phyloP scores from a whole-genome alignment of 306 rosid species.

The Nissolia schottii region DNA sequence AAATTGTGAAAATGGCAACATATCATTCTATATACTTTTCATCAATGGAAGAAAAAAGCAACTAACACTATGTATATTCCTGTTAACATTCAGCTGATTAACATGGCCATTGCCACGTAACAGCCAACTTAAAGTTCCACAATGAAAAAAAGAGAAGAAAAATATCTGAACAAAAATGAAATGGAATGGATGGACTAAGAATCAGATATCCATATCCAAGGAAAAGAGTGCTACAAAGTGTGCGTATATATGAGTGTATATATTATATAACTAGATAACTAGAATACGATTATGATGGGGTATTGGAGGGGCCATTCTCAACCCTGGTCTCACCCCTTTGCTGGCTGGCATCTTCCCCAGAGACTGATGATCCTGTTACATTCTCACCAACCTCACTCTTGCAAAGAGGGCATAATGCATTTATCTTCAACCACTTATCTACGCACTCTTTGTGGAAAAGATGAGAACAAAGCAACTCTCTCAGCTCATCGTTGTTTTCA shows the following conservation, averaged over 20 bases:
- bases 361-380: slow-evolving; percentile 28
- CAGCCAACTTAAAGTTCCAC: neutral
- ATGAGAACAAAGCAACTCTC: slow-evolving; percentile 89
- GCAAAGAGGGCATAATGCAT: slow-evolving; percentile 90
- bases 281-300: too few relatives aligned
- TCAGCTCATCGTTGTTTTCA: slow-evolving; percentile 79
- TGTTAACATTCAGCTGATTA: neutral
- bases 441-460: slow-evolving; percentile 94
- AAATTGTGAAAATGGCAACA: too few relatives aligned
- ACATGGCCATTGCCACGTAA: neutral
- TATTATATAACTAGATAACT: too few relatives aligned
- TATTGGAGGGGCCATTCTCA: slow-evolving; percentile 28
- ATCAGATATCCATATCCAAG: slow-evolving; percentile 5
- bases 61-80: too few relatives aligned
- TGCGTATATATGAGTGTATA: neutral
- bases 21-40: too few relatives aligned
- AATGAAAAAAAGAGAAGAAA: neutral
- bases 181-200: neutral
- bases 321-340: slow-evolving; percentile 33
- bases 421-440: slow-evolving; percentile 95
- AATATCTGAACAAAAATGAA: neutral
- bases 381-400: slow-evolving; percentile 70
- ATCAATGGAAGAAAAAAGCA: too few relatives aligned
- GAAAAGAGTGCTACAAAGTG: neutral
- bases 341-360: slow-evolving; percentile 46